phyloP scores from a whole-genome alignment of 2,329 filamentous ascomycete genomes.

The Cytospora paraplurivora region DNA sequence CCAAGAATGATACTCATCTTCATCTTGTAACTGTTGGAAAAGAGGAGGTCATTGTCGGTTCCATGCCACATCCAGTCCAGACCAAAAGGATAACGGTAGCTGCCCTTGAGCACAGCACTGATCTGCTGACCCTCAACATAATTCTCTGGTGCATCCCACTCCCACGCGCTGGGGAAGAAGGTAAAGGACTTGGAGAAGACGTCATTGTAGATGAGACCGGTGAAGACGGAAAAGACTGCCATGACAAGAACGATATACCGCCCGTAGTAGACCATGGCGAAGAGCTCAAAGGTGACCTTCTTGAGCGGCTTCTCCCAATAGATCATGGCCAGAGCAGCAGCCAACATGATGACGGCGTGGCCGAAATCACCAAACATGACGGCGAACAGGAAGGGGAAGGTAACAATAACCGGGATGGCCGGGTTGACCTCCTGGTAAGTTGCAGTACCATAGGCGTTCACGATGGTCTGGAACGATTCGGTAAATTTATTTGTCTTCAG shows the following conservation, averaged over 20 bases:
- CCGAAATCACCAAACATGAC: conserved; percentile 99
- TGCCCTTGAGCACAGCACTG: conserved; percentile 64
- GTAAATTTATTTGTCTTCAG: conserved; percentile 99
- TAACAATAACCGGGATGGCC: conserved; percentile 90
- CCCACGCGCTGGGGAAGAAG: conserved; percentile 87
- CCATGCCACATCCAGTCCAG: conserved; percentile 97
- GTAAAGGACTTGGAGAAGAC: conserved; percentile 93
- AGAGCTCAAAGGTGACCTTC: conserved; percentile 91
- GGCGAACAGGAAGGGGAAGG: conserved; percentile 98
- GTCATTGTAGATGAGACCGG: conserved; percentile 96
- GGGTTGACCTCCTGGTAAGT: conserved; percentile 98
- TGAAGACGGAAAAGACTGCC: conserved; percentile 96
- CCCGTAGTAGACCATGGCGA: conserved; percentile 98
- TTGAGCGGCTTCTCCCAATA: conserved; percentile 92
- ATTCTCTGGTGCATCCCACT: conserved; percentile 68
- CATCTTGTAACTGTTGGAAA: conserved; percentile 99
- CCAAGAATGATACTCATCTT: conserved; percentile 98
- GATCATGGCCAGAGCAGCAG: conserved; percentile 87
- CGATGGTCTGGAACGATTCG: conserved; percentile 96
- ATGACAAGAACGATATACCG: conserved; percentile 99
- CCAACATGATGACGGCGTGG: conserved; percentile 86
- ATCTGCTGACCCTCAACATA: conserved; percentile 69
- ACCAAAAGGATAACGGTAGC: conserved; percentile 92
- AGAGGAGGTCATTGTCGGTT: conserved; percentile 90
- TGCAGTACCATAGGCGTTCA: conserved; percentile 96